phyloP scores from a whole-genome alignment of 352 stramenopile genomes.

The Paralagenidium karlingii region DNA sequence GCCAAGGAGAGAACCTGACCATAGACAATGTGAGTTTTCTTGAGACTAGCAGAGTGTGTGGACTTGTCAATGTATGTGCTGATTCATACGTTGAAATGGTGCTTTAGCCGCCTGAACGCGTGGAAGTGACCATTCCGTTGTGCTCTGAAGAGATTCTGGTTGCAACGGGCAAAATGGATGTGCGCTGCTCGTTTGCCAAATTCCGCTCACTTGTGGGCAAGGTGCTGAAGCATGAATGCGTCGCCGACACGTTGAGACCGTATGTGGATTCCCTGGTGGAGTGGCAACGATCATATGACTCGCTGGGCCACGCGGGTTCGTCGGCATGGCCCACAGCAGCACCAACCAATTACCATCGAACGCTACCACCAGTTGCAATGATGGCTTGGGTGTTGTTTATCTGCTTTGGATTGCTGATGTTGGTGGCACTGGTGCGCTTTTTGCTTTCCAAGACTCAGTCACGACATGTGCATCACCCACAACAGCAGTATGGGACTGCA shows the following conservation, averaged over 20 bases:
- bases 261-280: constrained; percentile 38
- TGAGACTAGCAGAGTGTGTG: neutral
- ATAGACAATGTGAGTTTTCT: constrained; percentile 29
- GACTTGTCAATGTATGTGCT: constrained; percentile 1
- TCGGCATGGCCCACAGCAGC: too few relatives aligned
- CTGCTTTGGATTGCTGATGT: too few relatives aligned
- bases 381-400: too few relatives aligned
- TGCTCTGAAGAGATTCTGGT: constrained; percentile 51
- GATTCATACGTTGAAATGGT: too few relatives aligned
- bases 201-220: constrained; percentile 61
- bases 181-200: constrained; percentile 41
- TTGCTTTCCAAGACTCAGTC: too few relatives aligned
- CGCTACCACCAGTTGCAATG: too few relatives aligned
- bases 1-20: constrained; percentile 34
- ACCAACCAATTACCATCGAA: too few relatives aligned
- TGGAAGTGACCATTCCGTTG: constrained; percentile 49
- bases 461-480: too few relatives aligned
- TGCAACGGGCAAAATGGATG: constrained; percentile 19
- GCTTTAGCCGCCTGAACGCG: constrained; percentile 37
- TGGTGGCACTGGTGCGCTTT: too few relatives aligned
- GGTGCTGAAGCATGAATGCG: constrained; percentile 47
- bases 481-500: too few relatives aligned
- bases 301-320: too few relatives aligned
- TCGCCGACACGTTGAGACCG: constrained; percentile 51
- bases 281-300: too few relatives aligned